Conservation (phyloP, 805 yeast genomes). For the Priceomyces castillae region DNA sequence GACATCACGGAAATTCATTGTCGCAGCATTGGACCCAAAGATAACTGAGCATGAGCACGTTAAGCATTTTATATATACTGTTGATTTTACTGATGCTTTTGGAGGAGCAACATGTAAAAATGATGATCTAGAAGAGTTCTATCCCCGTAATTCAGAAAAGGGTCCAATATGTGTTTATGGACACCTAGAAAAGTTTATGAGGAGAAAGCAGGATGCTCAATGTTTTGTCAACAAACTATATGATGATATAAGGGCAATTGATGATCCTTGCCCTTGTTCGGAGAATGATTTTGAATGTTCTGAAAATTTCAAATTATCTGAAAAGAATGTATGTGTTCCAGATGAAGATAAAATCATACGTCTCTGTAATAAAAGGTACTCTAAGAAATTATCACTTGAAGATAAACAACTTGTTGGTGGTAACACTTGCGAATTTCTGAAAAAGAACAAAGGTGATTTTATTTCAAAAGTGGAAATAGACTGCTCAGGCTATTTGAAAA, state of each 20-base stretch:
- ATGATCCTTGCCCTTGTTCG: conserved; percentile 63
- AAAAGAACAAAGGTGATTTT: conserved; percentile 21
- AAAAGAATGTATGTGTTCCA: conserved; percentile 48
- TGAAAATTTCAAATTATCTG: conserved; percentile 37
- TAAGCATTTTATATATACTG: conserved; percentile 20
- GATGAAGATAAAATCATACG: conserved; percentile 20
- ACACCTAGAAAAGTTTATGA: conserved; percentile 54
- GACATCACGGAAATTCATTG: conserved; percentile 55
- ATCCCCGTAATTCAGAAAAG: conserved; percentile 43
- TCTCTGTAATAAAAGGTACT: conserved; percentile 22
- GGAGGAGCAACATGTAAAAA: conserved; percentile 42
- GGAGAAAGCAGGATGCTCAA: conserved; percentile 63
- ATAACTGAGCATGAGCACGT: conserved; percentile 6
- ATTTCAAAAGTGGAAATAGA: conserved; percentile 27
- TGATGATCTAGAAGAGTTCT: conserved; percentile 65
- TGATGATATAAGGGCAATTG: conserved; percentile 45
- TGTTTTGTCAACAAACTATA: conserved; percentile 56
- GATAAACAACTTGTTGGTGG: conserved; percentile 46
- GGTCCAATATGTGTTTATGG: conserved; percentile 63
- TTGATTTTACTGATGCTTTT: conserved; percentile 61
- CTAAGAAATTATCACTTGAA: conserved; percentile 24
- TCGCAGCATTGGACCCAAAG: conserved; percentile 40
- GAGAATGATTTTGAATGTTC: conserved; percentile 71
- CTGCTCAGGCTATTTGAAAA: conserved; percentile 29
- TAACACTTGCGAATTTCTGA: conserved; percentile 38